These are phyloP conservation scores for Fusarium praegraminearum DNA, from an alignment of 2,329 filamentous ascomycete genomes.

Conservation along the genomic window DNA sequence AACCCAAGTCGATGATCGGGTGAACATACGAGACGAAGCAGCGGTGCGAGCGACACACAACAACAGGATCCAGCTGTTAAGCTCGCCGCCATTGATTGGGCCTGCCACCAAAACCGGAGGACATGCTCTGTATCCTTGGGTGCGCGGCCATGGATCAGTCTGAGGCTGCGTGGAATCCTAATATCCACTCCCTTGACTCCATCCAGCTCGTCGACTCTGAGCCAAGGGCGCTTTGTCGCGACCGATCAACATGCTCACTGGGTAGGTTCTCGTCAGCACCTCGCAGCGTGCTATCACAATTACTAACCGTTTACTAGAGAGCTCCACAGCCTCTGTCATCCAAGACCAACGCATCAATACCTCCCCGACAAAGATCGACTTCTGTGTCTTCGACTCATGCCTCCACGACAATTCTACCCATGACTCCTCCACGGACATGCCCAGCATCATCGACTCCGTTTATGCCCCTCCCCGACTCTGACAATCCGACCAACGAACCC, in stretches of 20 bases:
- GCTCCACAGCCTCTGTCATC: neutral
- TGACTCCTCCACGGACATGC: neutral
- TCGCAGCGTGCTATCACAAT: accelerated
- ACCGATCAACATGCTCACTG: neutral
- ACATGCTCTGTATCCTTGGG: conserved; percentile 9
- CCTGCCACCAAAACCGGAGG: neutral
- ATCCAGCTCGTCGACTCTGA: neutral
- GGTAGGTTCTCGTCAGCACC: neutral
- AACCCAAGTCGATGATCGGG: neutral
- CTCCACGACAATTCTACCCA: neutral
- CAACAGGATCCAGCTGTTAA: neutral
- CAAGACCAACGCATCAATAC: conserved; percentile 3
- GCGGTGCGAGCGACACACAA: neutral
- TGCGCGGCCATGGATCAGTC: neutral
- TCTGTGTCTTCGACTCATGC: conserved; percentile 8
- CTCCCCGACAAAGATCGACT: neutral
- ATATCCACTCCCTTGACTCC: neutral
- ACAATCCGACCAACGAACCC: conserved; percentile 1
- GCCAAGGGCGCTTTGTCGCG: neutral
- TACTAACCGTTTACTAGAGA: neutral
- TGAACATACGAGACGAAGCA: neutral
- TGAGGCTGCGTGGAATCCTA: conserved; percentile 1
- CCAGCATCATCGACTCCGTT: neutral
- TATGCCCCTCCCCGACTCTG: neutral
- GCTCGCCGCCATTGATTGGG: neutral